These are phyloP conservation scores for Opeltia flavorubescens DNA, from an alignment of 495 filamentous ascomycete genomes.

Conservation along the genomic window DNA sequence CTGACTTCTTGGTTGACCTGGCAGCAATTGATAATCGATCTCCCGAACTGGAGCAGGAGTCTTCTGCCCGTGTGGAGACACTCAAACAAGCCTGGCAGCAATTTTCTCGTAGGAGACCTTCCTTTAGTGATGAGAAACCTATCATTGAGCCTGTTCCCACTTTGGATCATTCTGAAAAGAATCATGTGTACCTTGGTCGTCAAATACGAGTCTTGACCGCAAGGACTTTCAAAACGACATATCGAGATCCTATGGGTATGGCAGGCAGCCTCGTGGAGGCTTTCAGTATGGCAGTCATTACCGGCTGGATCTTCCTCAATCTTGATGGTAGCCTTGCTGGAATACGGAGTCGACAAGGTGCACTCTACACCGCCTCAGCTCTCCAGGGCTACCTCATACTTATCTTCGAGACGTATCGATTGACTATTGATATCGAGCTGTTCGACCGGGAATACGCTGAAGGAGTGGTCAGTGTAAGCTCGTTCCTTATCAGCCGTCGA, in stretches of 20 bases:
- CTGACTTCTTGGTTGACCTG: slow-evolving; percentile 58
- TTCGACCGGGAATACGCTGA: slow-evolving; percentile 63
- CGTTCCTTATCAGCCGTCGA: slow-evolving; percentile 51
- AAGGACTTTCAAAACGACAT: slow-evolving; percentile 50
- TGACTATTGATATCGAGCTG: slow-evolving; percentile 54
- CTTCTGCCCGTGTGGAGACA: slow-evolving; percentile 36
- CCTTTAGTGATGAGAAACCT: neutral
- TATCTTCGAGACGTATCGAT: slow-evolving; percentile 55
- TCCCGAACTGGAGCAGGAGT: slow-evolving; percentile 39
- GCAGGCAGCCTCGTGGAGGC: slow-evolving; percentile 51
- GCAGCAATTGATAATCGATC: slow-evolving; percentile 56
- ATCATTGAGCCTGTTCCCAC: neutral
- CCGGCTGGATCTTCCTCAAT: slow-evolving; percentile 55
- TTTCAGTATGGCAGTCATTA: slow-evolving; percentile 48
- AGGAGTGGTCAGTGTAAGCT: slow-evolving; percentile 50
- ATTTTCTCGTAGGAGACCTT: slow-evolving; percentile 2
- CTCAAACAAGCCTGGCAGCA: slow-evolving; percentile 40
- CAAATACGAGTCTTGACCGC: slow-evolving; percentile 50
- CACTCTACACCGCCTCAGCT: slow-evolving; percentile 49
- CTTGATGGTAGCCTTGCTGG: slow-evolving; percentile 46
- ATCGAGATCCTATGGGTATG: slow-evolving; percentile 59
- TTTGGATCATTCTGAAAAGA: slow-evolving; percentile 5
- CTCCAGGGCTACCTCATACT: slow-evolving; percentile 63
- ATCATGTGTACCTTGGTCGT: slow-evolving; percentile 33
- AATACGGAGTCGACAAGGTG: slow-evolving; percentile 51